phyloP scores from a whole-genome alignment of 768 basidiomycete genomes.

The Boletales sp. region DNA sequence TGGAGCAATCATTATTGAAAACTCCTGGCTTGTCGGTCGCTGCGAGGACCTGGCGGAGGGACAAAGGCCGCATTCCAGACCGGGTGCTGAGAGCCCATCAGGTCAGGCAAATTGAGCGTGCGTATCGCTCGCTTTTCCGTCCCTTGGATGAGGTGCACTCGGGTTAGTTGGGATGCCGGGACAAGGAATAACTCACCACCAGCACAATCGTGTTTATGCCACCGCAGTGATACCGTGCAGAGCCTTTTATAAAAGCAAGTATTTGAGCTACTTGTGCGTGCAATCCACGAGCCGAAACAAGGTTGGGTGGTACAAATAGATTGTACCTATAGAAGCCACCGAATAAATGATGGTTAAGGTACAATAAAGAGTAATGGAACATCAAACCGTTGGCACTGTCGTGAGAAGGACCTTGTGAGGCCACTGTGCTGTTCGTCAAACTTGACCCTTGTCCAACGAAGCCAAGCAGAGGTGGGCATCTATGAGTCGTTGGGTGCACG shows the following conservation, averaged over 20 bases:
- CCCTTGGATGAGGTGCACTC: no score
- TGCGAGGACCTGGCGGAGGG: not conserved
- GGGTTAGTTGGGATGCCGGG: not conserved
- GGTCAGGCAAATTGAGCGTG: no score
- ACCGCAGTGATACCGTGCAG: not conserved
- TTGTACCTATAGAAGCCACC: no score
- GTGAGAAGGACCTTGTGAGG: not conserved
- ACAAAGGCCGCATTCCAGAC: not conserved
- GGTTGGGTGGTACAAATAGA: no score
- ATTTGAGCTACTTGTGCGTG: not conserved
- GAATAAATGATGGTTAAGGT: no score
- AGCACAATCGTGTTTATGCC: not conserved
- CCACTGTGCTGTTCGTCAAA: not conserved
- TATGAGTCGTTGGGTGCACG: not conserved
- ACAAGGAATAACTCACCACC: not conserved
- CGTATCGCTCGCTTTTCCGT: no score
- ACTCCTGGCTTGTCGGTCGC: not conserved
- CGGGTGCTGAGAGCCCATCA: not conserved
- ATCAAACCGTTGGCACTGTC: not conserved
- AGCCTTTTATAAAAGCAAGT: not conserved
- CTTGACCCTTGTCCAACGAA: not conserved
- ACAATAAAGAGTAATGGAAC: not conserved
- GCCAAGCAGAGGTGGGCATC: not conserved
- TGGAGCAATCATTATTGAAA: not conserved
- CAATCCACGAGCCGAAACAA: not conserved